Percentiles rank a stretch among this genome's conserved stretches.
phyloP scores from a whole-genome alignment of 768 basidiomycete species.

The Rhodotorula babjevae region DNA sequence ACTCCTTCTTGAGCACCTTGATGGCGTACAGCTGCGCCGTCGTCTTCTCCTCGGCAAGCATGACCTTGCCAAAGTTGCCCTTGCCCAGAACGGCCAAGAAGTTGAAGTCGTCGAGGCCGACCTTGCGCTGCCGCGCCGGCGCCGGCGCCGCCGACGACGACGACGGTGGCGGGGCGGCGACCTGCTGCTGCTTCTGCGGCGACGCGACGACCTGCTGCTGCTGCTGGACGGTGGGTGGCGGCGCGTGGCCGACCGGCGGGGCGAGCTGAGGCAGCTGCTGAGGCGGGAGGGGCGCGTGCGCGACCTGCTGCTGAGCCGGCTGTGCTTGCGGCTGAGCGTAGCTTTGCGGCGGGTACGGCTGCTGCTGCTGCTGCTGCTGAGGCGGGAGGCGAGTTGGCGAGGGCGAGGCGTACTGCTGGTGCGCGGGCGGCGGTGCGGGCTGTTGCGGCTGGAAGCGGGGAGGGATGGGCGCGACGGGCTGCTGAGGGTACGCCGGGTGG shows the following conservation, averaged over 20 bases:
- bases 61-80: slow-evolving; percentile 99
- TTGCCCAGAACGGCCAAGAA: slow-evolving; percentile 97
- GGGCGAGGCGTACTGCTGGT: not conserved
- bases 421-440: slow-evolving; percentile 33
- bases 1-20: slow-evolving; percentile 99
- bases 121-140: slow-evolving; percentile 62
- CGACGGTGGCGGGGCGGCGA: slow-evolving; percentile 20
- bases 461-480: slow-evolving; percentile 1
- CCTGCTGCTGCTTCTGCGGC: slow-evolving; percentile 22
- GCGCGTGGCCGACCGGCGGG: not conserved
- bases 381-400: not conserved
- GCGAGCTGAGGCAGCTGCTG: slow-evolving; percentile 18
- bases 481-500: slow-evolving; percentile 19
- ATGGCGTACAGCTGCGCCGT: slow-evolving; percentile 87
- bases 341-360: slow-evolving; percentile 9
- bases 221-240: slow-evolving; percentile 34
- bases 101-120: slow-evolving; percentile 97
- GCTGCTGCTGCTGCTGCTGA: slow-evolving; percentile 14
- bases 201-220: slow-evolving; percentile 15
- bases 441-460: slow-evolving; percentile 45
- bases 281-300: not conserved
- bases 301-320: slow-evolving; percentile 6
- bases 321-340: slow-evolving; percentile 3
- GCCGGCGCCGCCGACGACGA: no score
- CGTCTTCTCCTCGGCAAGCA: slow-evolving; percentile 98